phyloP scores from a whole-genome alignment of 1,284 basidiomycete genomes.

The Gymnopus androsaceus region DNA sequence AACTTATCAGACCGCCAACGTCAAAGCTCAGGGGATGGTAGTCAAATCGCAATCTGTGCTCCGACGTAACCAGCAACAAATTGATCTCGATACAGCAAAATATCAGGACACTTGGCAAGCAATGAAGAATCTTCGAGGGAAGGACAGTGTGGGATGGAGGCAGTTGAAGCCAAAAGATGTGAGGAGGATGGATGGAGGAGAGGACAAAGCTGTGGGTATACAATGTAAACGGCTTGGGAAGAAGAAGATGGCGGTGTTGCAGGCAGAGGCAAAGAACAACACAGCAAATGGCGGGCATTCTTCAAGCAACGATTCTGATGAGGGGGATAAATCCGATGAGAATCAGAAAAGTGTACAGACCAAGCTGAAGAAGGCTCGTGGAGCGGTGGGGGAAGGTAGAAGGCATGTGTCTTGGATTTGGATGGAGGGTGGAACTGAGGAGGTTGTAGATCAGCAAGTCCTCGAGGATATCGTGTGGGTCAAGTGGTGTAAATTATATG shows the following conservation, averaged over 20 bases:
- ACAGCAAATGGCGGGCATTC: not conserved
- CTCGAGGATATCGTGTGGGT: not conserved
- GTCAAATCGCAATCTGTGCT: not conserved
- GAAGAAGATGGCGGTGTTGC: no score
- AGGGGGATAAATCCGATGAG: not conserved
- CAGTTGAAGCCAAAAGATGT: not conserved
- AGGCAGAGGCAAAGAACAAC: not conserved
- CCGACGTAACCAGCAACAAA: conserved; percentile 4
- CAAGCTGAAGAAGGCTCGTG: not conserved
- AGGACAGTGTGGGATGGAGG: not conserved
- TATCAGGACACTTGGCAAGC: not conserved
- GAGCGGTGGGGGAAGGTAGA: not conserved
- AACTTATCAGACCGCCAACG: no score
- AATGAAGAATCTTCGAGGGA: not conserved
- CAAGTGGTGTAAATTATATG: conserved; percentile 4
- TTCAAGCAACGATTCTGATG: not conserved
- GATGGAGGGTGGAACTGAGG: conserved; percentile 1
- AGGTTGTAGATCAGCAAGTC: not conserved
- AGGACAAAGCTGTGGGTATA: not conserved
- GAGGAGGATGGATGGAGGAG: not conserved
- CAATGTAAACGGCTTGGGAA: not conserved
- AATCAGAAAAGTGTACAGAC: not conserved
- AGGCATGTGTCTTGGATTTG: conserved; percentile 2
- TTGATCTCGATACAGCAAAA: not conserved
- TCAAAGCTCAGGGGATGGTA: not conserved